A percentile compares a stretch with the other conserved stretches of the same genome.
Conservation (phyloP, 2,329 filamentous ascomycete species). For the Sporothrix schenckii region DNA sequence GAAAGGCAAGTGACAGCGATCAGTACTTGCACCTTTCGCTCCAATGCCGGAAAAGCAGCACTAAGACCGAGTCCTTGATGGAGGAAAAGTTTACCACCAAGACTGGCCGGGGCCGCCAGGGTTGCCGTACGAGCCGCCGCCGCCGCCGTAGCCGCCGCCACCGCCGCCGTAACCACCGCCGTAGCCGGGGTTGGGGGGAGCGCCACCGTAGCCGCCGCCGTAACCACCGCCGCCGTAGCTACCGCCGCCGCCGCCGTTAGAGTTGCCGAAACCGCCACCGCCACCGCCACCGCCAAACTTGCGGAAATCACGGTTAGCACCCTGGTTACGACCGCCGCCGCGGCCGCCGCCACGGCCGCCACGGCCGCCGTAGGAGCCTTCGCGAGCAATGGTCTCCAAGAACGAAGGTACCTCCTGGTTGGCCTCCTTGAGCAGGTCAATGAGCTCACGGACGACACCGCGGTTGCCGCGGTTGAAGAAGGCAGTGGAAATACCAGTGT, state of each 20-base stretch:
- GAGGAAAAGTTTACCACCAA: constrained; percentile 61
- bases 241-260: constrained; percentile 46
- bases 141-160: constrained; percentile 60
- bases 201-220: constrained; percentile 40
- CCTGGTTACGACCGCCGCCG: constrained; percentile 71
- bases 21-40: background rate
- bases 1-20: background rate
- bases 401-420: constrained; percentile 95
- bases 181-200: constrained; percentile 46
- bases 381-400: constrained; percentile 95
- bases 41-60: constrained; percentile 16
- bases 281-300: constrained; percentile 71
- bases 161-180: constrained; percentile 56
- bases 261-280: constrained; percentile 52
- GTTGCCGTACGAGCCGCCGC: constrained; percentile 62
- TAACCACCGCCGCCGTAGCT: constrained; percentile 50
- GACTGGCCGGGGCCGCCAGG: constrained; percentile 65
- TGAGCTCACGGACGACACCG: constrained; percentile 91
- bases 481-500: constrained; percentile 96
- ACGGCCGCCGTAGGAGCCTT: constrained; percentile 81
- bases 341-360: constrained; percentile 64
- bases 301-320: constrained; percentile 85
- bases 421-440: constrained; percentile 98
- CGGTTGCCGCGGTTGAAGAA: constrained; percentile 99
- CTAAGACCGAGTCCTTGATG: background rate